phyloP scores from a whole-genome alignment of 345 rosid genomes.

The Cardamine resedifolia region DNA sequence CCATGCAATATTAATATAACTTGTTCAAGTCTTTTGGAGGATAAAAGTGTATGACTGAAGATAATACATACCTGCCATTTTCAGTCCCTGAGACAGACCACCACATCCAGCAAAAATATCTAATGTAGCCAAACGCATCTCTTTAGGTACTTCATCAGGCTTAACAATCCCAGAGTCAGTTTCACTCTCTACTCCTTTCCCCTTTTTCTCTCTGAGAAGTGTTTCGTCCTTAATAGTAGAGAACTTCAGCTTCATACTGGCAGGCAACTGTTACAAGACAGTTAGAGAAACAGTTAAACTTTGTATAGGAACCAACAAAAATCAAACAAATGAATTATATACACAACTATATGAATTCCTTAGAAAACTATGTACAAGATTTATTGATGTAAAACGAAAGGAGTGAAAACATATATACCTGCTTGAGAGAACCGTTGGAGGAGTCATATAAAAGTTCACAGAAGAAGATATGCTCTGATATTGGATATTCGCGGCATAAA shows the following conservation, averaged over 20 bases:
- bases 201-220: conserved; percentile 66
- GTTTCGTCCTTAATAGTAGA: conserved; percentile 50
- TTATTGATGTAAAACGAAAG: neutral
- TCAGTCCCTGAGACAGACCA: conserved; percentile 72
- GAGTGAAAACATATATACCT: conserved; percentile 44
- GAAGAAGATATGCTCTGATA: conserved; percentile 73
- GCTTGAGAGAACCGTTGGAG: conserved; percentile 63
- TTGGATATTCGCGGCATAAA: conserved; percentile 39
- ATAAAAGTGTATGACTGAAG: neutral
- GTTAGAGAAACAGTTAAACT: conserved; percentile 20
- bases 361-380: neutral
- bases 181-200: conserved; percentile 66
- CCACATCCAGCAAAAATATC: conserved; percentile 93
- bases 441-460: conserved; percentile 80
- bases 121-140: conserved; percentile 52
- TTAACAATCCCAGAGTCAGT: conserved; percentile 38
- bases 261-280: conserved; percentile 53
- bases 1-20: conserved; percentile 10
- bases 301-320: no score
- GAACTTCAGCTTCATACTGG: conserved; percentile 50
- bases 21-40: neutral
- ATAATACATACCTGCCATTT: conserved; percentile 54
- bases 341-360: no score
- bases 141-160: conserved; percentile 39
- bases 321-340: no score